Evolutionary conservation across 208 protist species (phyloP), one percentile per base, ranked within the genome.

Genomic region (Acanthamoeba sp.): DNA sequence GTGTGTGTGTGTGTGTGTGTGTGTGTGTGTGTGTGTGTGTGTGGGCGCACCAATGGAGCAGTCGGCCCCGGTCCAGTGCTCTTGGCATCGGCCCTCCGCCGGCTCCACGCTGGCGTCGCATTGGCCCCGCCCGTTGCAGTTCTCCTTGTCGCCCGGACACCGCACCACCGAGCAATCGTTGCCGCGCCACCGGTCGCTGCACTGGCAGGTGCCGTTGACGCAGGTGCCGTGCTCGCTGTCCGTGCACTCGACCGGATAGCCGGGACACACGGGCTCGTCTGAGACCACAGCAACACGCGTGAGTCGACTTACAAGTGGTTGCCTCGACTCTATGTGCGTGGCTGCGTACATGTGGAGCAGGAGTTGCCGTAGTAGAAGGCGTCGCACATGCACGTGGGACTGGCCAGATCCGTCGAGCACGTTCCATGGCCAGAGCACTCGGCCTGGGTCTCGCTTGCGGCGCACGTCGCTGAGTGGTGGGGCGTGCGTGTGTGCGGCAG

Each of bases 111-210:
- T 82, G 14, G n/a, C 6, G 32, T 82, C 36, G 40, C 71, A 82
- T 20, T 40, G 16, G 40, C 71, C 71, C n/a, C 62, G 62, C 62
- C 71, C 71, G 40, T 82, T 82, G 71, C 71, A 82, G 71, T 82
- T 82, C 71, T 82, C 71, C 71, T 82, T 29, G 9, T 2, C 71
- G 18, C 71, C 38, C 2, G 71, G 71, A 22, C 71, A 82, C 36
- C 71, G 71, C 34, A 82, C 71, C 20, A 82, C 36, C 71, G 71
- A 82, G 71, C 34, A 82, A 24, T 82, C 71, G 34, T 45, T 22
- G 20, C 71, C 71, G 34, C 71, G 71, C 71, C 71, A 82, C 10
- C 38, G 18, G 40, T 82, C 71, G 5, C 16, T 22, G 71, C 71
- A 82, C 38, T 82, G 36, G 40, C 71, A 48, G 24, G 71, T 48